A percentile compares a stretch with the other conserved stretches of the same genome.
These are phyloP conservation scores for Xerocomus minutiporus DNA, from an alignment of 1,284 basidiomycete species.

Conservation along the genomic window DNA sequence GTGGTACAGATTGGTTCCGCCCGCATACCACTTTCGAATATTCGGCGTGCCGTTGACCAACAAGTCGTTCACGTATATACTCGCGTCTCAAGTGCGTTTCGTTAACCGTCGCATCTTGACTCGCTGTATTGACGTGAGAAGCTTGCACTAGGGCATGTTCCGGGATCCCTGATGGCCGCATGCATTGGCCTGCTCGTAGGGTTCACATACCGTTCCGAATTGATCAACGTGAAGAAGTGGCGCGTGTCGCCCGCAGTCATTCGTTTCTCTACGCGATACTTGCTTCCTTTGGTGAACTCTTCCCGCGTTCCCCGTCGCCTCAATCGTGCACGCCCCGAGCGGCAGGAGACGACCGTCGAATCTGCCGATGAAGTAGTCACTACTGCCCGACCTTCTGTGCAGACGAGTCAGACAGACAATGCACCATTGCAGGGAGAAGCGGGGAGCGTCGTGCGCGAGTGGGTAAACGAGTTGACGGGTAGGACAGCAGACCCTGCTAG, in stretches of 20 bases:
- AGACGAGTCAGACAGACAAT: conserved; percentile 16
- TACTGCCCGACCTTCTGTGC: conserved; percentile 43
- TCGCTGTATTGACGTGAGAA: conserved; percentile 29
- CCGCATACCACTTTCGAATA: conserved; percentile 69
- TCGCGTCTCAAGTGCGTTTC: conserved; percentile 58
- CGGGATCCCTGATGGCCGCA: conserved; percentile 59
- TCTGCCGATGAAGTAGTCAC: conserved; percentile 51
- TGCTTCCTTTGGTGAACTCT: conserved; percentile 63
- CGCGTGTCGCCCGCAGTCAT: conserved; percentile 60
- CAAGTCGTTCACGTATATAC: conserved; percentile 68
- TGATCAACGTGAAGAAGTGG: conserved; percentile 70
- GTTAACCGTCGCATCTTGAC: conserved; percentile 11
- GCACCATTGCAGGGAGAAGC: conserved; percentile 19
- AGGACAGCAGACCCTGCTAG: conserved; percentile 49
- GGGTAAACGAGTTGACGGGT: conserved; percentile 78
- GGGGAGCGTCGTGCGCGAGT: conserved; percentile 63
- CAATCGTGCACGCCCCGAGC: conserved; percentile 58
- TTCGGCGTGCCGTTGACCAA: conserved; percentile 73
- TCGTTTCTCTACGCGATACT: conserved; percentile 45
- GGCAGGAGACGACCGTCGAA: conserved; percentile 18
- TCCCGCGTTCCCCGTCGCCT: conserved; percentile 51
- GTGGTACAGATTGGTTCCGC: conserved; percentile 71
- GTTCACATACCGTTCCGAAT: conserved; percentile 74
- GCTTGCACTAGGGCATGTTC: conserved; percentile 65
- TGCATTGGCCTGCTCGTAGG: conserved; percentile 66